Conservation (phyloP, 208 protist species). For the Crithidia brevicula region DNA sequence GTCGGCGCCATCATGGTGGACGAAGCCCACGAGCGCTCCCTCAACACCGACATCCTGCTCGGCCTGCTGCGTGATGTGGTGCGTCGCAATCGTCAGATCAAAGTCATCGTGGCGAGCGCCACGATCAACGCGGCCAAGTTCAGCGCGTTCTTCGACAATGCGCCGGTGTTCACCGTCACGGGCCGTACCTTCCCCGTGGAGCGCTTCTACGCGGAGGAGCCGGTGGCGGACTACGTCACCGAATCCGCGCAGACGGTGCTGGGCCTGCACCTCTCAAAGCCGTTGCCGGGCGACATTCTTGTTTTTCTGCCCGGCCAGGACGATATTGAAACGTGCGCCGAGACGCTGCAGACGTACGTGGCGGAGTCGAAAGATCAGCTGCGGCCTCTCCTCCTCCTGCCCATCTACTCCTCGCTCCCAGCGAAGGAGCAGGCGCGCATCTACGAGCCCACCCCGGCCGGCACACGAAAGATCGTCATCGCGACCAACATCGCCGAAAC, state of each 20-base stretch:
- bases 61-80: constrained; percentile 88
- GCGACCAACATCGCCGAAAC: constrained; percentile 99
- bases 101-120: constrained; percentile 98
- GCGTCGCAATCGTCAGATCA: constrained; percentile 88
- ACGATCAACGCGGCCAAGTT: constrained; percentile 99
- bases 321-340: constrained; percentile 95
- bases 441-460: constrained; percentile 95
- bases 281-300: constrained; percentile 98
- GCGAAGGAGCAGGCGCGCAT: constrained; percentile 98
- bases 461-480: constrained; percentile 96
- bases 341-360: constrained; percentile 63
- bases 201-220: constrained; percentile 92
- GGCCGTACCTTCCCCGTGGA: constrained; percentile 99
- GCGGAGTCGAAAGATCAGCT: constrained; percentile 58
- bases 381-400: constrained; percentile 94
- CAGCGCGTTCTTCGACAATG: constrained; percentile 95
- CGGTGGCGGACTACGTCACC: constrained; percentile 98
- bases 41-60: constrained; percentile 95
- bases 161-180: constrained; percentile 94
- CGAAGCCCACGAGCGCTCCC: constrained; percentile 98
- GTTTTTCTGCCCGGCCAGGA: constrained; percentile 99
- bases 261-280: constrained; percentile 87
- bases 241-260: constrained; percentile 95
- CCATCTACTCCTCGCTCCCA: constrained; percentile 98
- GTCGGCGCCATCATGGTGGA: constrained; percentile 99